Conservation (phyloP, 352 stramenopile species). For the Phytophthora pistaciae region DNA sequence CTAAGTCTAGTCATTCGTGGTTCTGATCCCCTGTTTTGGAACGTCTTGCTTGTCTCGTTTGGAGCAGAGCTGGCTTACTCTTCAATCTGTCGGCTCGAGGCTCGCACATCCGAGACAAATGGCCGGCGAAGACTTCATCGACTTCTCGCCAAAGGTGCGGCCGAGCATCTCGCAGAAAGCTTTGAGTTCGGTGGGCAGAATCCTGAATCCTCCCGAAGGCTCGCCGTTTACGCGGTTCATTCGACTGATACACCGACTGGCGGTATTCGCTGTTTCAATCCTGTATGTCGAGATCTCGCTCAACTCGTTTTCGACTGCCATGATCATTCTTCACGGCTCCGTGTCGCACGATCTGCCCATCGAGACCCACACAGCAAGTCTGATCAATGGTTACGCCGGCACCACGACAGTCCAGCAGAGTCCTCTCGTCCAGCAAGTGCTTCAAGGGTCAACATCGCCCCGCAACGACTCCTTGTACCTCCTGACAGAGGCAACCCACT, state of each 20-base stretch:
- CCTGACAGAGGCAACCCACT: conserved; percentile 2
- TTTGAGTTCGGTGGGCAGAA: too few species aligned
- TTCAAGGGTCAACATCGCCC: conserved; percentile 15
- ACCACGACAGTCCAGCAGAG: conserved; percentile 33
- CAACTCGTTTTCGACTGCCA: conserved; percentile 10
- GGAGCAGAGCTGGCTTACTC: background rate
- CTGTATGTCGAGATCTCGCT: conserved; percentile 29
- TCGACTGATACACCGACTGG: conserved; percentile 9
- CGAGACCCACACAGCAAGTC: background rate
- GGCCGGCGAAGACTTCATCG: conserved; percentile 16
- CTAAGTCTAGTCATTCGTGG: background rate
- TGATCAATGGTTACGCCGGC: conserved; percentile 38
- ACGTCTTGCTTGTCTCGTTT: background rate
- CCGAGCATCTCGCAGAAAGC: conserved; percentile 25
- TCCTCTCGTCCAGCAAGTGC: conserved; percentile 26
- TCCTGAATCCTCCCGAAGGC: too few species aligned
- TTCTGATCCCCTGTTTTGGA: background rate
- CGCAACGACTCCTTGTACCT: conserved; percentile 41
- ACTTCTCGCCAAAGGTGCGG: conserved; percentile 11
- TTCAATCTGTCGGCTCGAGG: background rate
- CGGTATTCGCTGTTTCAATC: conserved; percentile 18
- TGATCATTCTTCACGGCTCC: conserved; percentile 14
- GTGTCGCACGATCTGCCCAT: conserved; percentile 9
- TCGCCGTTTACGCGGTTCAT: conserved; percentile 10
- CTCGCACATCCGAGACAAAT: conserved; percentile 1